Base-by-base conservation (phyloP, 768 basidiomycete species). In the Boletus patriciae region DNA sequence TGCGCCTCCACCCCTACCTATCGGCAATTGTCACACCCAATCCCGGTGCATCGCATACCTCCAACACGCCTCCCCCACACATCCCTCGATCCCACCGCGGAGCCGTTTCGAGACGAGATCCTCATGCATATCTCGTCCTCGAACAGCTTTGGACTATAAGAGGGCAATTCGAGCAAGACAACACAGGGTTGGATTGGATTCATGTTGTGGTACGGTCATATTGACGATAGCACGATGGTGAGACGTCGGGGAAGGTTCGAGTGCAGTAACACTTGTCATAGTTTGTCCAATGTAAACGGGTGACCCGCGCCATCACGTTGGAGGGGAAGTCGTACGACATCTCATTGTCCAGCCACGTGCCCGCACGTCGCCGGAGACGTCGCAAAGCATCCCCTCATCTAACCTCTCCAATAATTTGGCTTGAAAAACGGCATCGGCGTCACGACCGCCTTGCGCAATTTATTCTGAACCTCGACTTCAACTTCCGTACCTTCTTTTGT, bases 401-500 rank as follows among this genome's bases (percentile, higher is more conserved):
- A 75, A 10, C 90, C 90, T 55, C 89, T 77, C 77, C 80, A 97
- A 70, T 98, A 98, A 58, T 83, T 86, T 16, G 90, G 76, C 65
- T 86, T 84, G 16, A 91, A 78, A 66, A 96, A 99, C 18, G 97
- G 96, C 93, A 98, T 92, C 0, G 84, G 79, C 7, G 83, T 83
- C 31, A 98, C 76, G 11, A 83, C 76, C 1, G 88, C 94, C 62
- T 83, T 85, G 43, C 92, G 78, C 67, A 83, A 68, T 73, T 92
- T 93, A 57, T 83, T 87, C 46, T 96, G 80, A 37, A 98, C 87
- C 47, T 82, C 79, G 4, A 98, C 77, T 47, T 82, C 79, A 4
- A 98, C 77, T 68, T 88, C 83, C 0, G 88, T 96, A 12, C 92
- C 93, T 71, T 92, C n/a, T 95, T 76, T 94, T 98, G 76, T 96